A percentile compares a stretch with the other conserved stretches of the same genome.
Conservation (phyloP, 495 filamentous ascomycete species). For the Penicillium crystallinum region DNA sequence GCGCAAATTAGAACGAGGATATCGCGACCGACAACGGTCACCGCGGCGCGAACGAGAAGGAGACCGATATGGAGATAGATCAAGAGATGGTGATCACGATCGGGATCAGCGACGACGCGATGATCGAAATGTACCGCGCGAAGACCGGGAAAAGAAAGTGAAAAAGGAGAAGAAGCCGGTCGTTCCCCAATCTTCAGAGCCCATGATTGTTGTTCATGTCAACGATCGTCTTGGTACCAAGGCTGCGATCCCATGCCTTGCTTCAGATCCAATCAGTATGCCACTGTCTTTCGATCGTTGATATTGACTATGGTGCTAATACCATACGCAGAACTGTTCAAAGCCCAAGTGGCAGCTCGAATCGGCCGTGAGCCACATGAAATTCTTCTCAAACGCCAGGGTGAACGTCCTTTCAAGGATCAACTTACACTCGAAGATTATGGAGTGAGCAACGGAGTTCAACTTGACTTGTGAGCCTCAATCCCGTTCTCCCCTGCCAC, state of each 20-base stretch:
- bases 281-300: slow-evolving; percentile 1
- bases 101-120: slow-evolving; percentile 18
- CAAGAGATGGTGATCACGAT: slow-evolving; percentile 23
- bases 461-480: slow-evolving; percentile 66
- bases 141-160: slow-evolving; percentile 25
- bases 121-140: slow-evolving; percentile 24
- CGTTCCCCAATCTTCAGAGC: slow-evolving; percentile 46
- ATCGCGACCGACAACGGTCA: slow-evolving; percentile 42
- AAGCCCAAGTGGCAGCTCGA: slow-evolving; percentile 78
- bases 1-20: slow-evolving; percentile 51
- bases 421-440: slow-evolving; percentile 81
- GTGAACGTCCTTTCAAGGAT: slow-evolving; percentile 88
- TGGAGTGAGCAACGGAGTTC: slow-evolving; percentile 81
- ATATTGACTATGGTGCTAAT: slow-evolving; percentile 11
- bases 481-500: neutral
- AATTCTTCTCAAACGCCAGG: slow-evolving; percentile 86
- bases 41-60: slow-evolving; percentile 29
- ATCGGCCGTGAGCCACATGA: slow-evolving; percentile 86
- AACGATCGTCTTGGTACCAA: slow-evolving; percentile 92
- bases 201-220: slow-evolving; percentile 87
- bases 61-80: slow-evolving; percentile 19
- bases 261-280: slow-evolving; percentile 67
- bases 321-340: slow-evolving; percentile 58
- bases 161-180: slow-evolving; percentile 37
- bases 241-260: slow-evolving; percentile 79